Conservation (phyloP, 345 rosid genomes). For the Cochlearia excelsa region DNA sequence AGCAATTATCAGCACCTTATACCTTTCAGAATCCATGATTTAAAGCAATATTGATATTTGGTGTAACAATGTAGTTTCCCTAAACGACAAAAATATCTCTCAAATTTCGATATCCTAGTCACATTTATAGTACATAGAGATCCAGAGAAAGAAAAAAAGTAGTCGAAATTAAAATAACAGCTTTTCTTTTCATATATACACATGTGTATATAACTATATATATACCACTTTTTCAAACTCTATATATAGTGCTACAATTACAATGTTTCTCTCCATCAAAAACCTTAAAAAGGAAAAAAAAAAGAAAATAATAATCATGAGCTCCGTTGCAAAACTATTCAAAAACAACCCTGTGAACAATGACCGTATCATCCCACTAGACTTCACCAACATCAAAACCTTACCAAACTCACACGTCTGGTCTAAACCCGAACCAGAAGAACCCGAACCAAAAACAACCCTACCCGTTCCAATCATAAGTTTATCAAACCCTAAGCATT, state of each 20-base stretch:
- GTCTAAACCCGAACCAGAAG: conserved; percentile 13
- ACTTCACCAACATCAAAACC: conserved; percentile 32
- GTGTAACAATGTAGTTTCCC: no score
- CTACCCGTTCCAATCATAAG: conserved; percentile 51
- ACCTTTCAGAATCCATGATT: no score
- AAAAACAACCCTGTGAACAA: conserved; percentile 33
- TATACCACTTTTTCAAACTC: conserved; percentile 1
- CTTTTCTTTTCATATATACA: not conserved
- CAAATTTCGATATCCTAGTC: not conserved
- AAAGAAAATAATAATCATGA: conserved; percentile 12
- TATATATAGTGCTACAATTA: conserved; percentile 19
- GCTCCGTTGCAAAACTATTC: conserved; percentile 31
- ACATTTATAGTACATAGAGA: not conserved
- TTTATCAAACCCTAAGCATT: conserved; percentile 40
- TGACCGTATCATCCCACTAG: conserved; percentile 37
- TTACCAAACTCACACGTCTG: conserved; percentile 31
- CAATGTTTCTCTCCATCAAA: conserved; percentile 22
- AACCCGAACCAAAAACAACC: not conserved
- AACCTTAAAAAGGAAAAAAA: conserved; percentile 4
- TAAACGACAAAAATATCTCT: not conserved
- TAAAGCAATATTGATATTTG: no score
- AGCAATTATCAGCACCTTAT: no score
- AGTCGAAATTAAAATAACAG: no score
- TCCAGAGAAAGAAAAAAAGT: conserved; percentile 6
- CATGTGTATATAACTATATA: not conserved